Conservation (phyloP, 2,329 filamentous ascomycete species). For the Dendryphion nanum region DNA sequence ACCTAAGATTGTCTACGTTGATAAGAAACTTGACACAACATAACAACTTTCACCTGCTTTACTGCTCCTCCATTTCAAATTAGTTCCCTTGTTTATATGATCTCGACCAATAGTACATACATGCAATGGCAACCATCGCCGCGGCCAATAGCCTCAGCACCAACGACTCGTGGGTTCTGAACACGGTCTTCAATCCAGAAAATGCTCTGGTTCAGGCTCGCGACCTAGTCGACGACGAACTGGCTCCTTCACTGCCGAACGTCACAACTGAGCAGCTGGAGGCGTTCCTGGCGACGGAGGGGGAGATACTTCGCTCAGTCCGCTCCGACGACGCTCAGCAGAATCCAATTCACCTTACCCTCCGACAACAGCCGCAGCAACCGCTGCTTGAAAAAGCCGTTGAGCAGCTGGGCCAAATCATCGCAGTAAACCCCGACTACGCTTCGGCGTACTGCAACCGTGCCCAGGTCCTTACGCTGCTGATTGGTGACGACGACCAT, state of each 20-base stretch:
- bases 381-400: background rate
- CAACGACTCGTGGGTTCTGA: background rate
- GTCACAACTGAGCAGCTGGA: background rate
- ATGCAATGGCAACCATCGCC: background rate
- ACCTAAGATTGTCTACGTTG: slow-evolving; percentile 1
- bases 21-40: slow-evolving; percentile 1
- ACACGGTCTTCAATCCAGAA: slow-evolving; percentile 1
- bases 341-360: slow-evolving; percentile 1
- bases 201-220: background rate
- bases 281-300: background rate
- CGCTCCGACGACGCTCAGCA: background rate
- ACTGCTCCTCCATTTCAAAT: slow-evolving; percentile 1
- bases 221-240: background rate
- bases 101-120: background rate
- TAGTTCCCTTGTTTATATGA: slow-evolving; percentile 1
- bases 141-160: background rate
- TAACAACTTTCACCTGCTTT: slow-evolving; percentile 1
- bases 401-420: background rate
- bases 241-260: background rate
- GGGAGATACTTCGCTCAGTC: background rate
- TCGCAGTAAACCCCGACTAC: background rate
- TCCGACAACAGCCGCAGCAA: background rate
- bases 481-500: slow-evolving; percentile 1
- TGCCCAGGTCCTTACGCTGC: background rate
- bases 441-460: background rate